Evolutionary conservation across 108 stramenopile genomes (phyloP).

Genomic region (Conticribra weissflogii): DNA sequence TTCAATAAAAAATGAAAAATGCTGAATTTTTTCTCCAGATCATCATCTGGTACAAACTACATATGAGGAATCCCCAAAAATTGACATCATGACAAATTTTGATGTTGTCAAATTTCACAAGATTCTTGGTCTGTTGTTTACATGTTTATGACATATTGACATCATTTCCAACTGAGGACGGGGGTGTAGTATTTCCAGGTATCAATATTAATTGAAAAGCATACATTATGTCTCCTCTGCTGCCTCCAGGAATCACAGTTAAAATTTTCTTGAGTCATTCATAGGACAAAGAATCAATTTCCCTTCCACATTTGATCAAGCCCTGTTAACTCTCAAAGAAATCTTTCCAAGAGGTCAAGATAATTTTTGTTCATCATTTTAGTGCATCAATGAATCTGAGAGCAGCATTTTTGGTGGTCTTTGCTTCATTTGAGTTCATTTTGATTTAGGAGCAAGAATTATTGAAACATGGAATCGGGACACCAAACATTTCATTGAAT

Average conservation of each 20-base stretch:
- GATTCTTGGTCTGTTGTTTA: no score
- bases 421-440: not conserved
- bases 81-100: no score
- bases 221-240: not conserved
- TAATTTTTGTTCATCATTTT: not conserved
- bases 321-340: slow-evolving; percentile 5
- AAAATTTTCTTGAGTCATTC: slow-evolving; percentile 19
- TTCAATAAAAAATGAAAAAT: no score
- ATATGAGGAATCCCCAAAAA: no score
- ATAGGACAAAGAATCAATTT: slow-evolving; percentile 9
- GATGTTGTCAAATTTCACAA: no score
- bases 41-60: no score
- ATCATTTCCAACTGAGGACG: no score
- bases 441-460: slow-evolving; percentile 9
- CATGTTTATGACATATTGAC: no score
- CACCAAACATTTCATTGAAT: slow-evolving; percentile 4
- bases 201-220: not conserved
- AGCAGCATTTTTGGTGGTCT: not conserved
- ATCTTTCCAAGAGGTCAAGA: slow-evolving; percentile 15
- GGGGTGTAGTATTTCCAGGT: no score
- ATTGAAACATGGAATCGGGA: not conserved
- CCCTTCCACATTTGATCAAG: slow-evolving; percentile 8
- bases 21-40: no score
- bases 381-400: slow-evolving; percentile 21
- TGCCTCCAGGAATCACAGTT: slow-evolving; percentile 7